Conservation (phyloP, 352 stramenopile species). For the Globisporangium takayamanum region DNA sequence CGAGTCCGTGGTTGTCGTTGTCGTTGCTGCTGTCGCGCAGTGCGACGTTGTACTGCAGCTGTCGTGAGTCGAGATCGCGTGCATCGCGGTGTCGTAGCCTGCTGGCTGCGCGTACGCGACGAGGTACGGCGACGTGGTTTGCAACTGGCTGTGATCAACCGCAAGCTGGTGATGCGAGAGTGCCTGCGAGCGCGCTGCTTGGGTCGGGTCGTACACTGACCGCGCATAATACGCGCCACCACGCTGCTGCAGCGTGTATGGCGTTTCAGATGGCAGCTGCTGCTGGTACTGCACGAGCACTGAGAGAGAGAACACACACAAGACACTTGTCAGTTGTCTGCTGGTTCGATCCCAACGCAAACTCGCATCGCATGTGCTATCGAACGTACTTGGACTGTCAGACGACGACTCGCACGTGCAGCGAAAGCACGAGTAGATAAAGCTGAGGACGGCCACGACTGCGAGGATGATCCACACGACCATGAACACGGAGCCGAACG, state of each 20-base stretch:
- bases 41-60: background rate
- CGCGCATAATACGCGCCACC: background rate
- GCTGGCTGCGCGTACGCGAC: background rate
- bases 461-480: background rate
- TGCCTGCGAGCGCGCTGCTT: background rate
- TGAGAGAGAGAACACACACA: background rate
- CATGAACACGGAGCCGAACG: background rate
- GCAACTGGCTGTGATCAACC: background rate
- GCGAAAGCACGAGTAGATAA: background rate
- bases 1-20: background rate
- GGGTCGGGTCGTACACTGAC: background rate
- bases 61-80: background rate
- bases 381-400: background rate
- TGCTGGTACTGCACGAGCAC: background rate
- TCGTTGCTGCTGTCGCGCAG: background rate
- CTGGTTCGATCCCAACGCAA: background rate
- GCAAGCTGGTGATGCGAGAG: background rate
- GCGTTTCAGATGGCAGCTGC: background rate
- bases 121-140: background rate
- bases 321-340: background rate
- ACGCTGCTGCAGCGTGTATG: constrained; percentile 2
- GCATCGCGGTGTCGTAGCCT: background rate
- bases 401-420: background rate
- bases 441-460: background rate
- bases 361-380: background rate